Base-by-base conservation (phyloP, 495 filamentous ascomycete species). In the Annulohypoxylon stygium region DNA sequence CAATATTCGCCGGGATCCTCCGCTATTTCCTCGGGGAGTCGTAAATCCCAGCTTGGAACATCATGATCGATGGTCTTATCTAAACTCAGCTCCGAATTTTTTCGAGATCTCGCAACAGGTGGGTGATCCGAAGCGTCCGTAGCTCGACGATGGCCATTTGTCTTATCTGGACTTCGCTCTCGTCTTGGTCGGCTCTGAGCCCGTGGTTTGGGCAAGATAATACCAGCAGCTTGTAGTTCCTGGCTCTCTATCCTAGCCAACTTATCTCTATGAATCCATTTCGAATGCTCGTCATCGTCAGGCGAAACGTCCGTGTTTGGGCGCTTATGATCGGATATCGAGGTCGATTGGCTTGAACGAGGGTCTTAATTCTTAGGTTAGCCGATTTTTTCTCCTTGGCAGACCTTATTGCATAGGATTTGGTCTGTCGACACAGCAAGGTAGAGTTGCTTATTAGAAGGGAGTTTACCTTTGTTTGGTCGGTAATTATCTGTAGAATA, bases 221-320 rank as follows among this genome's bases (percentile, higher is more conserved):
- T 89, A 7, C 93, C 94, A 3, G 94, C 94, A 76, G 93, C 93
- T 74, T 97, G 93, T 70, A 98, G 84, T 79, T 99, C 96, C 80
- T 93, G 88, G 76, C 87, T 97, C 83, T 99, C 96, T 74, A 99
- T 99, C 77, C 89, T 87, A 36, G 93, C 95, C 53, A 99, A 82
- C 81, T 98, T 99, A 81, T 99, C 96, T 23, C 96, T 87, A 78
- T 99, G 95, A 66, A 99, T 98, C 96, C 96, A 98, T 78, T 91
- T 89, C 54, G 91, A 91, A 70, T 86, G 84, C 43, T 92, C 90
- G 33, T 85, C 82, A 50, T 88, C 69, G 9, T 69, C 41, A 33
- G 72, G 64, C 12, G 65, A 20, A 51, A 69, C 54, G 37, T 69
- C 69, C 41, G 64, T 43, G 53, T 72, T 65, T 8, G 65, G 61